These are phyloP conservation scores for Pisolithus tinctorius DNA, from an alignment of 768 basidiomycete species.

Conservation along the genomic window DNA sequence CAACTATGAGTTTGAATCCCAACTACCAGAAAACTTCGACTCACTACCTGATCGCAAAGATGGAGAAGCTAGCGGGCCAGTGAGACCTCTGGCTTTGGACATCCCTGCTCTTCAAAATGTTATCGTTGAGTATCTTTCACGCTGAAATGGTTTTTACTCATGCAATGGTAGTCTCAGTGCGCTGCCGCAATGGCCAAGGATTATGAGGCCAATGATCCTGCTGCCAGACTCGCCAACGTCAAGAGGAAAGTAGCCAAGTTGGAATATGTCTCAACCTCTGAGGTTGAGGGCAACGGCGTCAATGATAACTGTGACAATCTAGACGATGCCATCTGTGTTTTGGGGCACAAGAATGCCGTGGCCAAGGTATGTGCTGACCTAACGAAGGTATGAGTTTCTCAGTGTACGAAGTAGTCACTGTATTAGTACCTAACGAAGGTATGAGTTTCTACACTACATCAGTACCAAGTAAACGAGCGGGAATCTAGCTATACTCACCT, in stretches of 20 bases:
- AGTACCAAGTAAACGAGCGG: too few relatives aligned
- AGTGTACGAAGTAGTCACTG: too few relatives aligned
- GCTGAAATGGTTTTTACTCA: background rate
- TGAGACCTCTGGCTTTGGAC: background rate
- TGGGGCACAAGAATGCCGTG: background rate
- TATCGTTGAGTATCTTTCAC: background rate
- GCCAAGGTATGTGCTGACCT: background rate
- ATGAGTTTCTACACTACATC: too few relatives aligned
- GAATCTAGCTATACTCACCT: too few relatives aligned
- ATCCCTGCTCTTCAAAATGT: background rate
- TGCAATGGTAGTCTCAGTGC: background rate
- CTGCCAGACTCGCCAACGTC: background rate
- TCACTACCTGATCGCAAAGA: background rate
- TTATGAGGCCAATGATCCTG: background rate
- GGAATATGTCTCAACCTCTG: background rate
- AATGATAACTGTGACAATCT: background rate
- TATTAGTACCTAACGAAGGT: too few relatives aligned
- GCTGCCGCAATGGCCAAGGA: background rate
- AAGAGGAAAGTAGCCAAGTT: background rate
- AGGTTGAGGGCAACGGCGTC: background rate
- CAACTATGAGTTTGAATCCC: too few relatives aligned
- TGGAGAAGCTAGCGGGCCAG: background rate
- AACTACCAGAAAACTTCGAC: too few relatives aligned
- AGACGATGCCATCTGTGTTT: background rate
- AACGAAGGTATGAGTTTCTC: too few relatives aligned